Conservation (phyloP, 139 green algal species). For the Coelastrella sp. region DNA sequence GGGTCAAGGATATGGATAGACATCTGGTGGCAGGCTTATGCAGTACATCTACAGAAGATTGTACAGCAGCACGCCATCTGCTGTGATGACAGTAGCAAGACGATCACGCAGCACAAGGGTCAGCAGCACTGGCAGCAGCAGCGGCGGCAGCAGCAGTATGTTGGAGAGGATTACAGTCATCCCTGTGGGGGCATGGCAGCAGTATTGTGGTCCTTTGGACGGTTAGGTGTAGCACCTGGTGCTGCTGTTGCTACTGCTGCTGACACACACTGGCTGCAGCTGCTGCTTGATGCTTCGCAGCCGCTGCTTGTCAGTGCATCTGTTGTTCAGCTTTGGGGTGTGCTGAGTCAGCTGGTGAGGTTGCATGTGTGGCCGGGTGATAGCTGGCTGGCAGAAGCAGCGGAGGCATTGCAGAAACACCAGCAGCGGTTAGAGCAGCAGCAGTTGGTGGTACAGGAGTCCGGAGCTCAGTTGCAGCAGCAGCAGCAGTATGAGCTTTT, state of each 20-base stretch:
- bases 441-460: too few species aligned
- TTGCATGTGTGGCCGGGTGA: constrained; percentile 9
- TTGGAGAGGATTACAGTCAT: not conserved
- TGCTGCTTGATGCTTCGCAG: not conserved
- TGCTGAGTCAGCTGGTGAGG: not conserved
- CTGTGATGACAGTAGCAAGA: not conserved
- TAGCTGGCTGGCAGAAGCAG: not conserved
- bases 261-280: not conserved
- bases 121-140: constrained; percentile 7
- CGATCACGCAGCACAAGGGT: not conserved
- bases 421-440: not conserved
- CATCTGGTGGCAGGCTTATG: constrained; percentile 25
- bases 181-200: not conserved
- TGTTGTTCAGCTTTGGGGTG: not conserved
- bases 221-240: not conserved
- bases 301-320: not conserved
- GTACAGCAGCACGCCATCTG: not conserved
- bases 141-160: not conserved
- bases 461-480: not conserved
- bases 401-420: not conserved
- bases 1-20: not conserved
- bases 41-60: not conserved
- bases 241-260: not conserved
- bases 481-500: not conserved
- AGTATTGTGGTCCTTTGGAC: not conserved